phyloP scores from a whole-genome alignment of 352 stramenopile species.

The Thraustotheca clavata region DNA sequence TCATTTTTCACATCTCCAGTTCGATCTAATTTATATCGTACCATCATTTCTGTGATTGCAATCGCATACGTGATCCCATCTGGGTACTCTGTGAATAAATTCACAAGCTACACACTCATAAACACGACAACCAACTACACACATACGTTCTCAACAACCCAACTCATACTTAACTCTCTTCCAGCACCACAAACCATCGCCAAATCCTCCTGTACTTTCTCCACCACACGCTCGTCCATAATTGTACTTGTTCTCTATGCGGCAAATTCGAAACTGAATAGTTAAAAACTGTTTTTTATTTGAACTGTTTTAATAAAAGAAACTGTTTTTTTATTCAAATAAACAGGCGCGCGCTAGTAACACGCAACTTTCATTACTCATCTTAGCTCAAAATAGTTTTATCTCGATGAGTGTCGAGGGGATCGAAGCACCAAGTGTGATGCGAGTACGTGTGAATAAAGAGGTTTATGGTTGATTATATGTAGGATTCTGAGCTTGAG shows the following conservation, averaged over 20 bases:
- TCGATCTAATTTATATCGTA: background rate
- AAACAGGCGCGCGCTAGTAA: background rate
- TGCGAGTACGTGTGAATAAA: background rate
- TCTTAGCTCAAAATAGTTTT: slow-evolving; percentile 2
- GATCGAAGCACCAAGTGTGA: background rate
- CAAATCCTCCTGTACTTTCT: too few species aligned
- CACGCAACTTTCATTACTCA: slow-evolving; percentile 6
- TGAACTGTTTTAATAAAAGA: too few species aligned
- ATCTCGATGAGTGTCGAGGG: background rate
- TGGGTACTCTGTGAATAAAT: slow-evolving; percentile 51
- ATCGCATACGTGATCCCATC: slow-evolving; percentile 57
- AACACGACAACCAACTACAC: too few species aligned
- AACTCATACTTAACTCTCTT: too few species aligned
- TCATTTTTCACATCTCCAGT: background rate
- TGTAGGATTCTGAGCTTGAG: background rate
- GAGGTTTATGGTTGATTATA: background rate
- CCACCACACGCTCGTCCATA: too few species aligned
- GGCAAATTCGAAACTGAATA: too few species aligned
- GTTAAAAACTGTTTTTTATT: too few species aligned
- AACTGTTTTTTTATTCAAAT: too few species aligned
- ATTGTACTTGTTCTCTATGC: too few species aligned
- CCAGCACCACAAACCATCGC: too few species aligned
- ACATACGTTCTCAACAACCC: too few species aligned
- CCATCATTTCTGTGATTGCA: slow-evolving; percentile 48
- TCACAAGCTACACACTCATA: slow-evolving; percentile 37